Evolutionary conservation across 441 rosid genomes (phyloP).

Genomic region (Mallotus japonicus): DNA sequence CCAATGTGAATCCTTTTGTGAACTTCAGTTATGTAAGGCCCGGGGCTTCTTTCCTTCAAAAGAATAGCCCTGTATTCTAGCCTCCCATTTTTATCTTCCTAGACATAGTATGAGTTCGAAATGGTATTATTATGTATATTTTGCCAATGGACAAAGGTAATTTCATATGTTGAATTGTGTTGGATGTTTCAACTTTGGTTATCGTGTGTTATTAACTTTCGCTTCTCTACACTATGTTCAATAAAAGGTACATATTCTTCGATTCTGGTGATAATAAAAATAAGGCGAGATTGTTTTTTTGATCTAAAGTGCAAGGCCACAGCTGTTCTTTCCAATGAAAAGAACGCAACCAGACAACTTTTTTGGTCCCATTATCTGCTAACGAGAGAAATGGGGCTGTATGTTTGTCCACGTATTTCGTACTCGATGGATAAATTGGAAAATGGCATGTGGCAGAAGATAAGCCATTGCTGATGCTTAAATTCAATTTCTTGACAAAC

Average conservation of each 20-base stretch:
- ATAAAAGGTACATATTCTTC: too few species aligned
- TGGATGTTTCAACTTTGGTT: neutral
- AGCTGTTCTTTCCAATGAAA: neutral
- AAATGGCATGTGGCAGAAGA: constrained; percentile 38
- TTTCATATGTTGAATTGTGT: constrained; percentile 3
- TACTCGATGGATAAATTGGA: constrained; percentile 30
- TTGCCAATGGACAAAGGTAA: neutral
- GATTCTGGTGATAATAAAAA: too few species aligned
- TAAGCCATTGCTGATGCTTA: constrained; percentile 36
- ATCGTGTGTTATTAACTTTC: neutral
- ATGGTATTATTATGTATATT: neutral
- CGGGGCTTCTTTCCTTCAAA: constrained; percentile 53
- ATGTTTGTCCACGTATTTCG: constrained; percentile 38
- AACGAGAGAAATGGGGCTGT: constrained; percentile 6
- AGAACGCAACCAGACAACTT: neutral
- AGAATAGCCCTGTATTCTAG: constrained; percentile 30
- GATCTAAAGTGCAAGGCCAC: neutral
- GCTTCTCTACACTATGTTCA: too few species aligned
- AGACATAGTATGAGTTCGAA: neutral
- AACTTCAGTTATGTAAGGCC: constrained; percentile 77
- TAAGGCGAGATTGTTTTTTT: too few species aligned
- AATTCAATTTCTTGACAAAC: neutral
- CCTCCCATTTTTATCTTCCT: neutral
- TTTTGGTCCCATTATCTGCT: neutral
- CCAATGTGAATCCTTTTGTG: constrained; percentile 56